phyloP scores from a whole-genome alignment of 2,329 filamentous ascomycete genomes.

The Incumbomyces lentus region DNA sequence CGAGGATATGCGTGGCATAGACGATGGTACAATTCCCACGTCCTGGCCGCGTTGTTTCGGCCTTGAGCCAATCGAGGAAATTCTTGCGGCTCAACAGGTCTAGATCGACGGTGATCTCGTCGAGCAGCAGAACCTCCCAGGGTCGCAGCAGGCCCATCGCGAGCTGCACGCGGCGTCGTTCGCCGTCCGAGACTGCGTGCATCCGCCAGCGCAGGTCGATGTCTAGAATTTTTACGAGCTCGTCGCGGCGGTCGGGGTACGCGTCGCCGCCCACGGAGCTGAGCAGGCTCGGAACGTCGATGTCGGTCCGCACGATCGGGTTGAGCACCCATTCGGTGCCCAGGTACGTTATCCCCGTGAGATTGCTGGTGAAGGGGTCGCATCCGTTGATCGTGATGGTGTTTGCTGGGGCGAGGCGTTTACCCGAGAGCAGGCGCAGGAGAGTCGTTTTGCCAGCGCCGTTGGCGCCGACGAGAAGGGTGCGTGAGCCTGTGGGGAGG shows the following conservation, averaged over 20 bases:
- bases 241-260: conserved; percentile 72
- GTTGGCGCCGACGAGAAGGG: conserved; percentile 86
- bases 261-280: conserved; percentile 74
- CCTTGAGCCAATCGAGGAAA: conserved; percentile 76
- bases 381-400: conserved; percentile 69
- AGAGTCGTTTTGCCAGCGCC: conserved; percentile 96
- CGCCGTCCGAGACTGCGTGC: conserved; percentile 90
- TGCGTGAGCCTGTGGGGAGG: conserved; percentile 73
- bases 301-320: conserved; percentile 89
- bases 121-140: conserved; percentile 81
- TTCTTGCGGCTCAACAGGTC: conserved; percentile 76
- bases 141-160: conserved; percentile 90
- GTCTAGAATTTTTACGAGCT: conserved; percentile 78
- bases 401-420: conserved; percentile 71
- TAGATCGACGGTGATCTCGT: conserved; percentile 95
- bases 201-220: conserved; percentile 89
- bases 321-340: conserved; percentile 98
- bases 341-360: conserved; percentile 93
- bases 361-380: conserved; percentile 81
- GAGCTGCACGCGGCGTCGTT: conserved; percentile 81
- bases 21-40: conserved; percentile 85
- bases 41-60: conserved; percentile 69
- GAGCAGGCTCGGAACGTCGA: conserved; percentile 79
- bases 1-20: conserved; percentile 93
- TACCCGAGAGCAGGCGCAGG: conserved; percentile 85